phyloP scores from a whole-genome alignment of 163 green algal species.

The Chloromonas sp. region DNA sequence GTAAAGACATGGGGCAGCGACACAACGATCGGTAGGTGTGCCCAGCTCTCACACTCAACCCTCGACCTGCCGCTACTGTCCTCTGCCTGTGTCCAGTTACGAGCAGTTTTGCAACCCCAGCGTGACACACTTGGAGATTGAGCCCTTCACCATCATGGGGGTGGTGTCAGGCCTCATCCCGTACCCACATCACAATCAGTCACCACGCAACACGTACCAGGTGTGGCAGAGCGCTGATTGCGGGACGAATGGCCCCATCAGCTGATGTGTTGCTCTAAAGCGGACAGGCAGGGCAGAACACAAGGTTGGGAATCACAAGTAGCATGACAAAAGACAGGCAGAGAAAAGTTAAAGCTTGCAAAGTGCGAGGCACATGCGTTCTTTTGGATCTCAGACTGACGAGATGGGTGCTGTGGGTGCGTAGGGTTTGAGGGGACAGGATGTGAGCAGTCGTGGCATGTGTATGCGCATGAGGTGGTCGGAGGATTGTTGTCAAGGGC shows the following conservation, averaged over 20 bases:
- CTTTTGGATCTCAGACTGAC: no score
- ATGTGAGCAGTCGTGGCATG: no score
- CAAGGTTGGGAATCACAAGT: background rate
- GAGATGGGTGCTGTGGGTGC: no score
- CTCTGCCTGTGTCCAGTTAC: constrained; percentile 23
- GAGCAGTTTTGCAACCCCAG: constrained; percentile 38
- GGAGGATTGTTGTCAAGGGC: no score
- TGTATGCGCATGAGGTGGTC: no score
- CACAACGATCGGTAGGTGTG: no score
- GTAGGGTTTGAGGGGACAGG: no score
- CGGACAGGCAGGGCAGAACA: background rate
- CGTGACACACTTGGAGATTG: constrained; percentile 96
- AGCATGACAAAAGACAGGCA: background rate
- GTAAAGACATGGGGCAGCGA: no score
- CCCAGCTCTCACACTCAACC: background rate
- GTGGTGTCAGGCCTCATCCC: constrained; percentile 94
- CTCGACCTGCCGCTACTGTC: background rate
- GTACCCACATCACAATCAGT: constrained; percentile 99
- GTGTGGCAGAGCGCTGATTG: constrained; percentile 10
- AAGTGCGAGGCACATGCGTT: no score
- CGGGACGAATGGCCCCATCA: no score
- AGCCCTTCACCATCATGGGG: constrained; percentile 98
- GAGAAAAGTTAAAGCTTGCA: no score
- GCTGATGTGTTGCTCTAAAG: no score
- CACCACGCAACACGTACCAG: constrained; percentile 97